Evolutionary conservation across 2,329 filamentous ascomycete species (phyloP), one percentile per base, ranked within the genome.

Genomic region (Monosporascus sp.): DNA sequence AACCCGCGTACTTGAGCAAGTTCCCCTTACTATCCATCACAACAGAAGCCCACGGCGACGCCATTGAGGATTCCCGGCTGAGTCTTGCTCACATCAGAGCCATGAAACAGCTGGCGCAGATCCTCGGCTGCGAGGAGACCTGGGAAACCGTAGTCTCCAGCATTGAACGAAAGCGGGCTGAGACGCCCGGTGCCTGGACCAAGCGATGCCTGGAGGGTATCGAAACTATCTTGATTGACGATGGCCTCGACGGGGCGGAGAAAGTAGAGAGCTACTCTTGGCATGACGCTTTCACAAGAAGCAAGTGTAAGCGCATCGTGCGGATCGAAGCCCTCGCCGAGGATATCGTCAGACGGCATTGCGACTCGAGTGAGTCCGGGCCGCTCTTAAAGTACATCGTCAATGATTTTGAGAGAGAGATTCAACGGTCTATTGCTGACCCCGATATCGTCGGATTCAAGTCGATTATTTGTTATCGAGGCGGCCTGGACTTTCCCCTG

Each of bases 401-500:
- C 14, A 68, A 69, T 3, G 72, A 75, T 4, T 84, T 85, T 53
- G 72, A 75, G 50, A 63, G 68, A 2, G 68, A 75, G 24, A 84
- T 94, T 37, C 64, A 71, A 11, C 68, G 75, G 1, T 78, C 82
- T 3, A 75, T 91, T 25, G 72, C 75, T 0, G 85, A 94, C 63
- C 72, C 80, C 0, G 78, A 85, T 18, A 84, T 95, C 2, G 88
- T 83, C 1, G 90, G 81, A 2, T 95, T 95, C 78, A 94, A 95
- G 68, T 89, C 85, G 1, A 83, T 92, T 48, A 82, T 95, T 52
- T 93, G 89, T 70, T 94, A 94, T 66, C 80, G 89, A 15, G 89
- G 85, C 0, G 90, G 90, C 0, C 74, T 92, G 6, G 80, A 81
- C 39, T 75, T 93, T 17, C 71, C 79, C 0, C 57, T 58, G 1